These are phyloP conservation scores for Kuraishia ogatae DNA, from an alignment of 805 yeast genomes.

Conservation along the genomic window DNA sequence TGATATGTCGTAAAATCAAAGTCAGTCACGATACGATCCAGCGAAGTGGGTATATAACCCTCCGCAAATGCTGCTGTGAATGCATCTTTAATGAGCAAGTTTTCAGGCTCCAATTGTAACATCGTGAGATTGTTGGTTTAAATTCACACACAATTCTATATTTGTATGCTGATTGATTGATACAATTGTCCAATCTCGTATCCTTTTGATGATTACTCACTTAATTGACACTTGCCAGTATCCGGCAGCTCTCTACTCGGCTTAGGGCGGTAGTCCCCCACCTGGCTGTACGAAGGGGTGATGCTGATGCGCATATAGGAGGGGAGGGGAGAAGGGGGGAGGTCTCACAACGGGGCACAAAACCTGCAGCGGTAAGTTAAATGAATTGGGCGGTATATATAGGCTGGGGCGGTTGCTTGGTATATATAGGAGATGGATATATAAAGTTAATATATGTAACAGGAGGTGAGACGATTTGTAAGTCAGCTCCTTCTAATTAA, in stretches of 20 bases:
- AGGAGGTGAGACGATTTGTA: too few relatives aligned
- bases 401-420: not conserved
- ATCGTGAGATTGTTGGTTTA: constrained; percentile 24
- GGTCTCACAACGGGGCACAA: not conserved
- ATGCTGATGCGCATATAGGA: not conserved
- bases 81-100: constrained; percentile 74
- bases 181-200: not conserved
- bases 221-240: not conserved
- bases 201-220: not conserved
- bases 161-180: not conserved
- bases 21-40: constrained; percentile 88
- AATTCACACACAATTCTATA: not conserved
- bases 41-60: constrained; percentile 37
- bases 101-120: constrained; percentile 82
- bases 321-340: not conserved
- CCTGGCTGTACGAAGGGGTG: not conserved
- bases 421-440: too few relatives aligned
- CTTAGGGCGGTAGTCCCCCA: not conserved
- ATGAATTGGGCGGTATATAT: not conserved
- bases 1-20: constrained; percentile 95
- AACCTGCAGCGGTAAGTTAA: not conserved
- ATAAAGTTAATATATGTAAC: too few relatives aligned
- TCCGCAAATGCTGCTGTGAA: constrained; percentile 58
- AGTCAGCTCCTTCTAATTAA: too few relatives aligned
- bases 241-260: not conserved